phyloP scores from a whole-genome alignment of 2,329 filamentous ascomycete genomes.

The Phaeomoniella chlamydospora region DNA sequence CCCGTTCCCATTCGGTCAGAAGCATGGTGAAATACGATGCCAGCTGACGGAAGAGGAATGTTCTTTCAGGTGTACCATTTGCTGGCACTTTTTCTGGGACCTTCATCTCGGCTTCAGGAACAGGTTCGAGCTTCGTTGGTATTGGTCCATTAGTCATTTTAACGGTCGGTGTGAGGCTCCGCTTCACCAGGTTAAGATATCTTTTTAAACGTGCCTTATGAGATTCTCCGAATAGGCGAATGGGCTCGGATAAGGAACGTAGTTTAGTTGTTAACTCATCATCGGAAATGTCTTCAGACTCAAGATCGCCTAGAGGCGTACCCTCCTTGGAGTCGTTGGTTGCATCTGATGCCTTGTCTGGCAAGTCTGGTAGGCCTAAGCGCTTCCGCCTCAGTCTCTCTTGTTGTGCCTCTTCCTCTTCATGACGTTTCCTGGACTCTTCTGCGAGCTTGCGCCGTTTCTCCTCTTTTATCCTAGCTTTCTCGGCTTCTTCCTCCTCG shows the following conservation, averaged over 20 bases:
- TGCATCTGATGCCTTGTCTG: constrained; percentile 29
- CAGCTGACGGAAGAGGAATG: constrained; percentile 72
- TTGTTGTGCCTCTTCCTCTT: constrained; percentile 59
- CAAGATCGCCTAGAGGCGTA: constrained; percentile 19
- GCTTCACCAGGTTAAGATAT: constrained; percentile 47
- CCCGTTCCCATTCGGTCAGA: constrained; percentile 71
- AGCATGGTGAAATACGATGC: constrained; percentile 95
- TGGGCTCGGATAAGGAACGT: constrained; percentile 58
- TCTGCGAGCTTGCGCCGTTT: constrained; percentile 72
- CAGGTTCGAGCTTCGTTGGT: constrained; percentile 65
- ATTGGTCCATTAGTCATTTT: constrained; percentile 61
- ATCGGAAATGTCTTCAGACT: constrained; percentile 48
- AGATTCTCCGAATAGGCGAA: constrained; percentile 65
- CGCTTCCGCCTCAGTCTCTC: constrained; percentile 60
- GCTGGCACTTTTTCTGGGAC: constrained; percentile 49
- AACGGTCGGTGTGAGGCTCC: constrained; percentile 19
- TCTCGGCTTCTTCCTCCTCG: constrained; percentile 69
- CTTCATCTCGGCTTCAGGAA: constrained; percentile 82
- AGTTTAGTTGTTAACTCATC: constrained; percentile 56
- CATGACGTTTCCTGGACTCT: constrained; percentile 54
- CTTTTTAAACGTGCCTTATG: constrained; percentile 55
- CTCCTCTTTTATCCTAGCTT: constrained; percentile 57
- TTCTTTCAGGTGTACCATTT: constrained; percentile 48
- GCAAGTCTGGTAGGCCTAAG: constrained; percentile 65
- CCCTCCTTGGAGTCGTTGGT: constrained; percentile 30